Evolutionary conservation across 352 stramenopile species (phyloP).

Genomic region (Globisporangium irregulare): DNA sequence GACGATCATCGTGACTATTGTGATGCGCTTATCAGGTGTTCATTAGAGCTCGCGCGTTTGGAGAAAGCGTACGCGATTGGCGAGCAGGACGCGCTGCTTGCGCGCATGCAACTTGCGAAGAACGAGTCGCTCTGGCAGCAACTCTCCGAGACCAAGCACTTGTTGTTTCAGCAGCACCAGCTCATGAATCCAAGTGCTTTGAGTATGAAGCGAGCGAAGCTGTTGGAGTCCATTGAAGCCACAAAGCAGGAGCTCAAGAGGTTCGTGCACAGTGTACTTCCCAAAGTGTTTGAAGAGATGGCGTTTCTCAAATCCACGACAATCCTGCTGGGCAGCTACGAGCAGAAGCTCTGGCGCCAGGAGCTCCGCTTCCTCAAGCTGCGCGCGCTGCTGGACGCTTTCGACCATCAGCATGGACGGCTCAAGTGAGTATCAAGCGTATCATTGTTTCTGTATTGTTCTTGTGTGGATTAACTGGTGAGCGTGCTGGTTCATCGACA

Average conservation of each 20-base stretch:
- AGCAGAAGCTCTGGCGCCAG: slow-evolving; percentile 46
- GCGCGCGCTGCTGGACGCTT: slow-evolving; percentile 24
- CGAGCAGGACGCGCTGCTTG: slow-evolving; percentile 30
- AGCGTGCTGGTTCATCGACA: not conserved
- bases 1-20: not conserved
- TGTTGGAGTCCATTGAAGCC: slow-evolving; percentile 18
- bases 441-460: not conserved
- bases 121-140: slow-evolving; percentile 22
- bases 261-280: slow-evolving; percentile 21
- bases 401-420: slow-evolving; percentile 37
- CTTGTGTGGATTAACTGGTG: not conserved
- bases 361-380: slow-evolving; percentile 39
- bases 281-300: slow-evolving; percentile 26
- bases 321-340: slow-evolving; percentile 40
- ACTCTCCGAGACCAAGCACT: slow-evolving; percentile 17
- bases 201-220: slow-evolving; percentile 5
- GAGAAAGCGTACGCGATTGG: slow-evolving; percentile 31
- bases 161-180: slow-evolving; percentile 34
- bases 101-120: slow-evolving; percentile 29
- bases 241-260: slow-evolving; percentile 26
- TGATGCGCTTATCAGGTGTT: slow-evolving; percentile 26
- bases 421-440: slow-evolving; percentile 22
- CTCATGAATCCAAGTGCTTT: slow-evolving; percentile 31
- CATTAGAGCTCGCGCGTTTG: slow-evolving; percentile 32
- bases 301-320: slow-evolving; percentile 38